Conservation (phyloP, 1,284 basidiomycete species). For the Meira miltonrushii region DNA sequence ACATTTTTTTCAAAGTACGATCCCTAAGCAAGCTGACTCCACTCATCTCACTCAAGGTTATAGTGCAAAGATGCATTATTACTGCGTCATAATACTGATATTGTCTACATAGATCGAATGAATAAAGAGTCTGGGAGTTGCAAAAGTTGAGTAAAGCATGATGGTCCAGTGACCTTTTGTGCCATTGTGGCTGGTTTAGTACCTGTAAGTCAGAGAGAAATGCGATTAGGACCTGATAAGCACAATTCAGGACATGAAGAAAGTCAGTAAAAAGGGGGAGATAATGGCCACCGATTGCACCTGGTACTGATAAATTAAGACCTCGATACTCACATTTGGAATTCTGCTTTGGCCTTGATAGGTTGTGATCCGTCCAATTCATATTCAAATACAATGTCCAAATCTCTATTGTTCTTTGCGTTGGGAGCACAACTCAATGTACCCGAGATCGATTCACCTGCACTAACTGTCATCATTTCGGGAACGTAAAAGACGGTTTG, state of each 20-base stretch:
- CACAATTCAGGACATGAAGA: neutral
- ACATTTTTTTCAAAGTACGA: too few relatives aligned
- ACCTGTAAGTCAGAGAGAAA: neutral
- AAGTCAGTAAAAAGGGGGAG: neutral
- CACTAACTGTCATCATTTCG: slow-evolving; percentile 41
- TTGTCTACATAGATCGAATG: too few relatives aligned
- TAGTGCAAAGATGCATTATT: too few relatives aligned
- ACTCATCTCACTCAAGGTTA: too few relatives aligned
- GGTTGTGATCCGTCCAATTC: slow-evolving; percentile 1
- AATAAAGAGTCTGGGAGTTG: too few relatives aligned
- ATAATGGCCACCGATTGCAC: neutral
- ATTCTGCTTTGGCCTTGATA: slow-evolving; percentile 1
- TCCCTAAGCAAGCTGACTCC: too few relatives aligned
- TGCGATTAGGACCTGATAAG: neutral
- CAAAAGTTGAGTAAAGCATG: neutral
- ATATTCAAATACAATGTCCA: slow-evolving; percentile 49
- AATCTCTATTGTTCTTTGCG: slow-evolving; percentile 45
- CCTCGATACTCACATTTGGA: slow-evolving; percentile 8
- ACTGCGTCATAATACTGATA: too few relatives aligned
- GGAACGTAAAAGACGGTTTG: slow-evolving; percentile 53
- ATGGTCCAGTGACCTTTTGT: neutral
- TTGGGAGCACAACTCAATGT: slow-evolving; percentile 44
- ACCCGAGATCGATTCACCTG: slow-evolving; percentile 43
- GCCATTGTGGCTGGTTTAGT: neutral
- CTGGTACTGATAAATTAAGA: neutral